phyloP scores from a whole-genome alignment of 768 basidiomycete species.

The Hygrophoropsis aurantiaca region DNA sequence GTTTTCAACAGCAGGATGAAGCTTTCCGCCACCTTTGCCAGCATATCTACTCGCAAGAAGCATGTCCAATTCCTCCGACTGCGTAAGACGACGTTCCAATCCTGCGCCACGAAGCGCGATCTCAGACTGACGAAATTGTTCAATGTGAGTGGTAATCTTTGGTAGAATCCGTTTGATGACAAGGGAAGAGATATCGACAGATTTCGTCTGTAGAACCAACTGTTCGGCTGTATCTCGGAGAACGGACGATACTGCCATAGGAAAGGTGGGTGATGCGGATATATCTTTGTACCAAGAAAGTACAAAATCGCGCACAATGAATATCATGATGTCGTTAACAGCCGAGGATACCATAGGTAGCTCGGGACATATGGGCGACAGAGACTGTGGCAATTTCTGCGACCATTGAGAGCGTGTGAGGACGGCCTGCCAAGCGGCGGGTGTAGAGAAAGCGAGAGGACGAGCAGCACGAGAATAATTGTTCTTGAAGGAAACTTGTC shows the following conservation, averaged over 20 bases:
- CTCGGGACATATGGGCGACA: conserved; percentile 64
- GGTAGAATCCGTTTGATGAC: conserved; percentile 84
- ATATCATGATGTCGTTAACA: conserved; percentile 76
- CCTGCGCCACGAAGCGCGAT: conserved; percentile 80
- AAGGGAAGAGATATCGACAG: conserved; percentile 71
- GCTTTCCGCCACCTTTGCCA: conserved; percentile 51
- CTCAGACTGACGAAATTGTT: conserved; percentile 90
- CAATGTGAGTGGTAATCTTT: conserved; percentile 85
- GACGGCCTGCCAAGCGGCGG: conserved; percentile 93
- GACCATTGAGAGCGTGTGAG: conserved; percentile 91
- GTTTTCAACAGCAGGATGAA: conserved; percentile 88
- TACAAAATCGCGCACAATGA: conserved; percentile 86
- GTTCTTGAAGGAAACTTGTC: conserved; percentile 27
- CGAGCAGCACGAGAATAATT: conserved; percentile 58
- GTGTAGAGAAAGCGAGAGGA: conserved; percentile 84
- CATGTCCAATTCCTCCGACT: conserved; percentile 88
- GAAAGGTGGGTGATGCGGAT: conserved; percentile 87
- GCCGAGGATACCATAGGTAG: conserved; percentile 67
- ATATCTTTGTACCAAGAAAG: conserved; percentile 85
- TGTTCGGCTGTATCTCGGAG: conserved; percentile 66
- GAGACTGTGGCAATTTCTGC: conserved; percentile 63
- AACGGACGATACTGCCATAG: conserved; percentile 74
- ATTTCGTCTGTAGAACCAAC: conserved; percentile 53
- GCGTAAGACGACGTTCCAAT: conserved; percentile 77
- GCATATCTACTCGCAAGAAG: conserved; percentile 83